Conservation (phyloP, 1,284 basidiomycete species). For the Vanrija sp. region DNA sequence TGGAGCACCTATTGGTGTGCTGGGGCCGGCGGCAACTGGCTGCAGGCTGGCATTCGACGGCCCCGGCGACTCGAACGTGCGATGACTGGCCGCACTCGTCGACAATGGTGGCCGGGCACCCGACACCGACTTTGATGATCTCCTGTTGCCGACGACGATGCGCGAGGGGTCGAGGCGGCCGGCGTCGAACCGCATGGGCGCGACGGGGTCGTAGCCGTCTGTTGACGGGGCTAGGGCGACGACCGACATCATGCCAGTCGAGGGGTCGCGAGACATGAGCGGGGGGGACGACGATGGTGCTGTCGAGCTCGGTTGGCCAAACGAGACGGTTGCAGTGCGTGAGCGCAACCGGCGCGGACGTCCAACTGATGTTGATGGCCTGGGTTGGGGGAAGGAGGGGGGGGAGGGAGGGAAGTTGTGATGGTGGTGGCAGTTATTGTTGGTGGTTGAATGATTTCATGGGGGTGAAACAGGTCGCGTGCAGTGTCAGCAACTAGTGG, state of each 20-base stretch:
- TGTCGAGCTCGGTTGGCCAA: conserved; percentile 19
- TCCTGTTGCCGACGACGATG: conserved; percentile 4
- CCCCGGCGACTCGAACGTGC: conserved; percentile 5
- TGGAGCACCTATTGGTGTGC: neutral
- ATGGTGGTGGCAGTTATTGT: conserved; percentile 49
- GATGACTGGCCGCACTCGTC: conserved; percentile 8
- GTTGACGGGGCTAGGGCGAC: neutral
- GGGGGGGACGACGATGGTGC: conserved; percentile 5
- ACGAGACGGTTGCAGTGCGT: conserved; percentile 36
- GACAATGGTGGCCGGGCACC: conserved; percentile 18
- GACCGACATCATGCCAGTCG: neutral
- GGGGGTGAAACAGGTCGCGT: neutral
- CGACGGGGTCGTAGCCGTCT: conserved; percentile 1
- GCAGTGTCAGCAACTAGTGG: too few species aligned
- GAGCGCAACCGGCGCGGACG: conserved; percentile 20
- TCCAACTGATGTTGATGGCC: conserved; percentile 49
- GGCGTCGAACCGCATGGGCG: neutral
- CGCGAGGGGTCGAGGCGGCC: conserved; percentile 2
- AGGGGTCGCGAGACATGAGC: conserved; percentile 1
- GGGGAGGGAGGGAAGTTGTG: conserved; percentile 69
- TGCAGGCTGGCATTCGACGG: neutral
- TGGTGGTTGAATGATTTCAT: neutral
- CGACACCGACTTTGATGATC: conserved; percentile 26
- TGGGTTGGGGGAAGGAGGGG: conserved; percentile 31
- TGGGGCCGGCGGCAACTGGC: neutral